Evolutionary conservation across 495 filamentous ascomycete species (phyloP).

Genomic region (Podospora didyma): DNA sequence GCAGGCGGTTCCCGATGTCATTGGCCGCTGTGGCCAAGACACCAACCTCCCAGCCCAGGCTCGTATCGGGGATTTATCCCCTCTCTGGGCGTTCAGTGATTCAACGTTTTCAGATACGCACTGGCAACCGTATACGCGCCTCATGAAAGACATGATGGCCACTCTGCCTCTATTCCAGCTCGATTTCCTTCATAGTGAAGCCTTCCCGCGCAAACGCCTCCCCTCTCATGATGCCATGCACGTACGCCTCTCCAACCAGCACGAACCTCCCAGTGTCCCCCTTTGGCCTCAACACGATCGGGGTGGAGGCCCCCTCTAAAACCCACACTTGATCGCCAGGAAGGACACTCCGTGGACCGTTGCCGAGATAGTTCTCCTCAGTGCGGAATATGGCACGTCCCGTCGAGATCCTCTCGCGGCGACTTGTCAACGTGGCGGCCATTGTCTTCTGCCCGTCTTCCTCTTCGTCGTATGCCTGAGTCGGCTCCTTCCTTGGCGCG

Average conservation of each 20-base stretch:
- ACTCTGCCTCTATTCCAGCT: not conserved
- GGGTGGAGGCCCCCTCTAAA: not conserved
- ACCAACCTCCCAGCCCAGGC: too few relatives aligned
- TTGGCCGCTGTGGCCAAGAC: too few relatives aligned
- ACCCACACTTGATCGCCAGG: conserved; percentile 2
- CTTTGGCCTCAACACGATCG: not conserved
- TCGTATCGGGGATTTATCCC: too few relatives aligned
- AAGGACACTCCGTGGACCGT: not conserved
- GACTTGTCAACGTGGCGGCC: not conserved
- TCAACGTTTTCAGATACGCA: too few relatives aligned
- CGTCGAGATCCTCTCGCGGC: not conserved
- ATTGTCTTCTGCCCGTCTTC: not conserved
- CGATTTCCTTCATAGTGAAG: not conserved
- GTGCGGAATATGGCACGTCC: conserved; percentile 8
- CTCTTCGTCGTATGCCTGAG: not conserved
- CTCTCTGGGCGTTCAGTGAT: too few relatives aligned
- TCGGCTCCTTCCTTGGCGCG: not conserved
- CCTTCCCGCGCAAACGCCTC: not conserved
- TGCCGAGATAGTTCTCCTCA: conserved; percentile 1
- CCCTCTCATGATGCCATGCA: conserved; percentile 5
- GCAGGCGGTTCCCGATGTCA: too few relatives aligned
- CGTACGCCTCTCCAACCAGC: conserved; percentile 6
- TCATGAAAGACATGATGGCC: too few relatives aligned
- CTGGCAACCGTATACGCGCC: too few relatives aligned
- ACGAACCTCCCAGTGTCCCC: not conserved